A percentile compares a stretch with the other conserved stretches of the same genome.
phyloP scores from a whole-genome alignment of 176 grass and related monocot species.

The Oryza brachyantha region DNA sequence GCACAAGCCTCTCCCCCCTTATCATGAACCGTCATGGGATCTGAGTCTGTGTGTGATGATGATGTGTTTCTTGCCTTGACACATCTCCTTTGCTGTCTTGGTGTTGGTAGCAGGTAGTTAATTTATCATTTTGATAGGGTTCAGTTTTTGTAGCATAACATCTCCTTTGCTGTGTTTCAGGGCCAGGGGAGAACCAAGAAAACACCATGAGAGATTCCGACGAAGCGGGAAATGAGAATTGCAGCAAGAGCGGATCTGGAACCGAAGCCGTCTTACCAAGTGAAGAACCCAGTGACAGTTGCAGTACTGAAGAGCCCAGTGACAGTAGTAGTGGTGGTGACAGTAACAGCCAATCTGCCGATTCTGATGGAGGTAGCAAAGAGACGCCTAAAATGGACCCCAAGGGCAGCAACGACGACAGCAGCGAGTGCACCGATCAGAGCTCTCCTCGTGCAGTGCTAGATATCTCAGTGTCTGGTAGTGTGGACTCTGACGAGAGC shows the following conservation, averaged over 20 bases:
- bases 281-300: conserved; percentile 6
- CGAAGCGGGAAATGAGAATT: conserved; percentile 12
- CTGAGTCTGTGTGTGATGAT: conserved; percentile 6
- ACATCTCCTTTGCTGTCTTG: conserved; percentile 26
- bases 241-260: background rate
- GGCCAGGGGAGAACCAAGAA: conserved; percentile 29
- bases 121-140: conserved; percentile 11
- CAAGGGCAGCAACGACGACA: conserved; percentile 9
- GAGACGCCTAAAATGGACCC: conserved; percentile 27
- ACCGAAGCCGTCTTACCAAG: background rate
- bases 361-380: conserved; percentile 19
- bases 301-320: background rate
- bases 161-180: conserved; percentile 21
- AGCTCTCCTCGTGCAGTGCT: conserved; percentile 57
- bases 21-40: background rate
- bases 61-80: conserved; percentile 31
- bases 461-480: conserved; percentile 45
- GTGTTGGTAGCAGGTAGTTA: conserved; percentile 26
- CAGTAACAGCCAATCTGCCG: conserved; percentile 32
- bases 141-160: background rate
- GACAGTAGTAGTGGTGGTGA: background rate
- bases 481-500: conserved; percentile 48
- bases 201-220: conserved; percentile 7
- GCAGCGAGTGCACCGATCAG: conserved; percentile 34
- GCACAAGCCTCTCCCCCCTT: background rate